A percentile compares a stretch with the other conserved stretches of the same genome.
Conservation (phyloP, 345 rosid genomes). For the Schrenkiella parvula region DNA sequence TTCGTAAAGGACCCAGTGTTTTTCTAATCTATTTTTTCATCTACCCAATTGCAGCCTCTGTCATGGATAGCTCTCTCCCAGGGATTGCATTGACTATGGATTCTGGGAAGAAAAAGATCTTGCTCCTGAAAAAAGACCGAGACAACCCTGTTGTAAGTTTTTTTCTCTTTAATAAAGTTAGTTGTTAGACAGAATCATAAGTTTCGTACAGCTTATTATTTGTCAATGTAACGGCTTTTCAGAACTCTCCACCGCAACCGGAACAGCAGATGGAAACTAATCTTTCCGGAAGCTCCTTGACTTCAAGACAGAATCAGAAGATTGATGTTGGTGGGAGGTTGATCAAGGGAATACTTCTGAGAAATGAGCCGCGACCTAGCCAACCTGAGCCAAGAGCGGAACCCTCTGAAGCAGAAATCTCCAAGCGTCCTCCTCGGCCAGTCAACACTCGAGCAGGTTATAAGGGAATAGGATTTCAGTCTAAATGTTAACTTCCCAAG, state of each 20-base stretch:
- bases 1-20: not conserved
- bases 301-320: slow-evolving; percentile 42
- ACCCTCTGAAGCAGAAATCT: slow-evolving; percentile 32
- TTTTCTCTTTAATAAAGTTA: slow-evolving; percentile 4
- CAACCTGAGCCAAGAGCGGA: slow-evolving; percentile 43
- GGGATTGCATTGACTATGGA: slow-evolving; percentile 47
- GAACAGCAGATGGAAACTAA: slow-evolving; percentile 34
- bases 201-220: slow-evolving; percentile 7
- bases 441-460: slow-evolving; percentile 34
- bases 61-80: slow-evolving; percentile 42
- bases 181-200: not conserved
- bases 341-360: slow-evolving; percentile 48
- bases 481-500: slow-evolving; percentile 2
- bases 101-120: slow-evolving; percentile 54
- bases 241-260: slow-evolving; percentile 34
- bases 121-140: slow-evolving; percentile 46
- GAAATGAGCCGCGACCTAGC: slow-evolving; percentile 34
- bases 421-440: slow-evolving; percentile 35
- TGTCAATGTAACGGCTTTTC: slow-evolving; percentile 1
- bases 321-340: slow-evolving; percentile 46
- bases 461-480: slow-evolving; percentile 25
- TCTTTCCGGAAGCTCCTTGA: slow-evolving; percentile 29
- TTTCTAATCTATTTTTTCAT: not conserved
- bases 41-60: slow-evolving; percentile 31
- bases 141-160: slow-evolving; percentile 48